A percentile compares a stretch with the other conserved stretches of the same genome.
These are phyloP conservation scores for Cutaneotrichosporon spelunceum DNA, from an alignment of 1,284 basidiomycete species.

Conservation along the genomic window DNA sequence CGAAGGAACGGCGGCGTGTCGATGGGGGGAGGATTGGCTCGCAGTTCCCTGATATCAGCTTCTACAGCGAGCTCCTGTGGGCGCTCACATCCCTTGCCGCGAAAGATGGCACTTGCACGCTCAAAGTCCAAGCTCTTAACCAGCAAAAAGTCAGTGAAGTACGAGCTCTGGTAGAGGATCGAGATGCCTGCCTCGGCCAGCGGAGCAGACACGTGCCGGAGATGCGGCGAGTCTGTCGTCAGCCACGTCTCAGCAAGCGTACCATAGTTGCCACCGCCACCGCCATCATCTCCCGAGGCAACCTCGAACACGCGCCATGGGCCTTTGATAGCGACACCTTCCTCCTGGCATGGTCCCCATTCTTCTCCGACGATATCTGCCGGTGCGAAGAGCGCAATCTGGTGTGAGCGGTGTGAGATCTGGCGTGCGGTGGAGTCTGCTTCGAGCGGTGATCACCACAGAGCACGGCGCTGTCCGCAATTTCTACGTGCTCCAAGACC, in stretches of 20 bases:
- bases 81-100: constrained; percentile 35
- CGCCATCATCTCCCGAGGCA: constrained; percentile 37
- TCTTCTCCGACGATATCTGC: constrained; percentile 32
- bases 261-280: constrained; percentile 37
- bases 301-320: constrained; percentile 48
- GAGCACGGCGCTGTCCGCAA: too few species aligned
- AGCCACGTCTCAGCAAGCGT: constrained; percentile 8
- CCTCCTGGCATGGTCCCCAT: constrained; percentile 28
- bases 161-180: constrained; percentile 78
- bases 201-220: constrained; percentile 72
- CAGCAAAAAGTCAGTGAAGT: constrained; percentile 79
- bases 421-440: too few species aligned
- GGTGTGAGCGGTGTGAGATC: background rate
- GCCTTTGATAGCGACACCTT: constrained; percentile 33
- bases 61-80: too few species aligned
- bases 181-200: constrained; percentile 74
- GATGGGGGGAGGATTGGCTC: constrained; percentile 21
- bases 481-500: too few species aligned
- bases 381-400: constrained; percentile 45
- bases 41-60: constrained; percentile 32
- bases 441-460: too few species aligned
- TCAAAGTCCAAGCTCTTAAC: constrained; percentile 50
- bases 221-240: constrained; percentile 45
- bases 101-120: constrained; percentile 36
- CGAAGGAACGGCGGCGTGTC: constrained; percentile 28